phyloP scores from a whole-genome alignment of 2,329 filamentous ascomycete species.

The Dendrostoma leiphaemia region DNA sequence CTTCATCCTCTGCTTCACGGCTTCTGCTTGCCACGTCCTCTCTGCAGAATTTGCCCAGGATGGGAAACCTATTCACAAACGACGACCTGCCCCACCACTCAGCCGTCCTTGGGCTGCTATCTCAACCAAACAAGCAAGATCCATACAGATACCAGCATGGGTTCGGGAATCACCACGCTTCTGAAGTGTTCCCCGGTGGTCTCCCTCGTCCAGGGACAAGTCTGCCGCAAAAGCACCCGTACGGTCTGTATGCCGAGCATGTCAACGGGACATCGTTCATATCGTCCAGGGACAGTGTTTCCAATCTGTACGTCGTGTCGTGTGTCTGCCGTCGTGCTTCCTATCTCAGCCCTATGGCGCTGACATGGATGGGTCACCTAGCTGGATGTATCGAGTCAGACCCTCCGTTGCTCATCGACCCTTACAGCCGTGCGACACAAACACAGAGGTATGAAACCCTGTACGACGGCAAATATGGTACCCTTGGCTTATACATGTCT shows the following conservation, averaged over 20 bases:
- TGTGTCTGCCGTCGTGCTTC: too few relatives aligned
- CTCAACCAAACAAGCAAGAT: constrained; percentile 5
- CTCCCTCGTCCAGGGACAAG: constrained; percentile 20
- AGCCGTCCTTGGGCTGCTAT: constrained; percentile 11
- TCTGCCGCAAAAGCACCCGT: constrained; percentile 27
- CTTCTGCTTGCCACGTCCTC: too few relatives aligned
- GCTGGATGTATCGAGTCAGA: constrained; percentile 30
- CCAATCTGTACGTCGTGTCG: constrained; percentile 20
- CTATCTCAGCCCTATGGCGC: constrained; percentile 1
- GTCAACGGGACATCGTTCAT: constrained; percentile 29
- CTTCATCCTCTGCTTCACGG: background rate
- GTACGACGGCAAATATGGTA: background rate
- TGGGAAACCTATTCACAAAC: constrained; percentile 13
- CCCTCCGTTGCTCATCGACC: constrained; percentile 27
- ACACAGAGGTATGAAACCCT: constrained; percentile 17
- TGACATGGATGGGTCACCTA: constrained; percentile 12
- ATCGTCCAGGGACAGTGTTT: constrained; percentile 22
- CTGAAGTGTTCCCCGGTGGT: constrained; percentile 12
- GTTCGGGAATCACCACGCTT: constrained; percentile 13
- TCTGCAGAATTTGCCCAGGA: background rate
- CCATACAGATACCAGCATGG: constrained; percentile 15
- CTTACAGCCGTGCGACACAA: constrained; percentile 8
- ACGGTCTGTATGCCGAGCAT: constrained; percentile 29
- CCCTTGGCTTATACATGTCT: constrained; percentile 14
- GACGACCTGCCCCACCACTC: constrained; percentile 13